phyloP scores from a whole-genome alignment of 768 basidiomycete species.

The Porpolomopsis calyptriformis region DNA sequence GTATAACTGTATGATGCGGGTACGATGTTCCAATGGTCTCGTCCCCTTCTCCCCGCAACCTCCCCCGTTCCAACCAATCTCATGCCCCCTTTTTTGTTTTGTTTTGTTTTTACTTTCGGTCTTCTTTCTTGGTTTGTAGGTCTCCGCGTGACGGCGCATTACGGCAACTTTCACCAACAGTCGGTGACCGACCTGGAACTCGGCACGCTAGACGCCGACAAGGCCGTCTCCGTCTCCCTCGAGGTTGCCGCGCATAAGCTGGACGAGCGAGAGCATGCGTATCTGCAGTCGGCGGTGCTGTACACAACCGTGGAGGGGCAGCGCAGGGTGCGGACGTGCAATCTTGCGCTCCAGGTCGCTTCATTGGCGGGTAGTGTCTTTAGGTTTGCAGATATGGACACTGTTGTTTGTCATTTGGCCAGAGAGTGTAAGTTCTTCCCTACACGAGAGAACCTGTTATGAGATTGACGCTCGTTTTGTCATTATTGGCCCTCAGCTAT shows the following conservation, averaged over 20 bases:
- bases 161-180: conserved; percentile 63
- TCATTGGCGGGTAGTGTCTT: conserved; percentile 87
- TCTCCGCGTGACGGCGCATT: conserved; percentile 51
- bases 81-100: too few relatives aligned
- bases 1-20: conserved; percentile 70
- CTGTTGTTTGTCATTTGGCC: conserved; percentile 59
- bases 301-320: conserved; percentile 74
- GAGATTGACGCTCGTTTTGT: too few relatives aligned
- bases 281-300: conserved; percentile 77
- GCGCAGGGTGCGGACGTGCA: conserved; percentile 75
- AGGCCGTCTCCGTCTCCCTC: conserved; percentile 64
- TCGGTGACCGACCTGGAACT: conserved; percentile 67
- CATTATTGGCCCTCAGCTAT: too few relatives aligned
- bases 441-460: too few relatives aligned
- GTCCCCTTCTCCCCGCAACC: conserved; percentile 5
- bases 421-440: conserved; percentile 54
- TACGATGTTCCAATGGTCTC: conserved; percentile 79
- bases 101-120: conserved; percentile 1
- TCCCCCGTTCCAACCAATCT: neutral
- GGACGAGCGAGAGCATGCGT: conserved; percentile 61
- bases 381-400: conserved; percentile 83
- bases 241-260: conserved; percentile 59
- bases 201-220: conserved; percentile 72
- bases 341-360: conserved; percentile 74
- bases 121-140: conserved; percentile 31